Evolutionary conservation across 208 protist species (phyloP).

Genomic region (Balamuthia mandrillaris): DNA sequence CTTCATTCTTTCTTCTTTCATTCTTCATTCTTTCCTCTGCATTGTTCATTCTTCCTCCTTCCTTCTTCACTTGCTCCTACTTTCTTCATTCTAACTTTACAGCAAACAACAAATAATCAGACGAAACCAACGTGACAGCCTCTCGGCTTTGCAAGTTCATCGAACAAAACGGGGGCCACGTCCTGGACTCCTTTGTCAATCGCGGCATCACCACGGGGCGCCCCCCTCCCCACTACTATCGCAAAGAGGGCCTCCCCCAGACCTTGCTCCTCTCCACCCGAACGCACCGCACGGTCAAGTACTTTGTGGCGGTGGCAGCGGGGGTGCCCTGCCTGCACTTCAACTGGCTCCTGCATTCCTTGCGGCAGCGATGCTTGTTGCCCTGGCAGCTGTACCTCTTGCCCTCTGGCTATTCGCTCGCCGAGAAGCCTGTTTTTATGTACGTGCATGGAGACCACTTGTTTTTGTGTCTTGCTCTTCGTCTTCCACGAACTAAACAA

Average conservation of each 20-base stretch:
- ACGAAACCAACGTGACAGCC: neutral
- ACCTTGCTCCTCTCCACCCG: constrained; percentile 7
- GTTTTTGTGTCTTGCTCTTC: neutral
- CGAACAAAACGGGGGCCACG: neutral
- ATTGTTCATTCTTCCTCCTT: neutral
- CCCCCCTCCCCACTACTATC: neutral
- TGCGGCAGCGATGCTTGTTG: constrained; percentile 12
- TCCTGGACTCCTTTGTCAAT: neutral
- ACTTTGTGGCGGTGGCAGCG: neutral
- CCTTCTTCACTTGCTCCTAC: neutral
- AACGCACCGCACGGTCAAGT: constrained; percentile 17
- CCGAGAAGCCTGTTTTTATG: constrained; percentile 26
- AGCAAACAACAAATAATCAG: neutral
- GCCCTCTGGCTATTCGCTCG: neutral
- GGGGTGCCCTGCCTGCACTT: neutral
- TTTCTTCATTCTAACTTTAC: neutral
- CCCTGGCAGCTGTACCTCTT: constrained; percentile 10
- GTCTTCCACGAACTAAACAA: neutral
- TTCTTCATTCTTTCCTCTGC: neutral
- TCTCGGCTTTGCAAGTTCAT: neutral
- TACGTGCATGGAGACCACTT: neutral
- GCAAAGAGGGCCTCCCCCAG: neutral
- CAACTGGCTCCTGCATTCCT: constrained; percentile 29
- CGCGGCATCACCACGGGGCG: neutral
- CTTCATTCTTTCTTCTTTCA: no score